Percentiles rank a stretch among this genome's conserved stretches.
Evolutionary conservation across 2,329 filamentous ascomycete species (phyloP).

Genomic region (Ophiocordyceps camponoti-floridani): DNA sequence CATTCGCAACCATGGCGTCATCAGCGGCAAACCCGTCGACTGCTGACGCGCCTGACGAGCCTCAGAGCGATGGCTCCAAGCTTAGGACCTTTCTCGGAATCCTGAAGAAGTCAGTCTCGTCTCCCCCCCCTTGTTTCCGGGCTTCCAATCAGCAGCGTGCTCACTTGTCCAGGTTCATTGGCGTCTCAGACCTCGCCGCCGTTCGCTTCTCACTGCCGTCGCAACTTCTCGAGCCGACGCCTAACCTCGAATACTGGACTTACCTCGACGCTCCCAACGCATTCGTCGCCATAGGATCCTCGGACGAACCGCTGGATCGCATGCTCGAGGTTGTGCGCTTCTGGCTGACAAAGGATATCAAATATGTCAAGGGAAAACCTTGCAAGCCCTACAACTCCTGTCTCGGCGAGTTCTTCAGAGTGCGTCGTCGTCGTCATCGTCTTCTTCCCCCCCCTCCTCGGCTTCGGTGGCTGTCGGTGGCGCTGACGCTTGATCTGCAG

Average conservation of each 20-base stretch:
- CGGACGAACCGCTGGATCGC: conserved; percentile 76
- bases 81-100: conserved; percentile 78
- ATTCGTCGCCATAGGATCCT: conserved; percentile 68
- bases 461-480: neutral
- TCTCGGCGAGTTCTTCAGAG: conserved; percentile 90
- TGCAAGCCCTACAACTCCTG: conserved; percentile 99
- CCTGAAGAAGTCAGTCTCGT: conserved; percentile 55
- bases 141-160: neutral
- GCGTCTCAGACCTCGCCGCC: conserved; percentile 84
- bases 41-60: conserved; percentile 21
- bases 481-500: conserved; percentile 19
- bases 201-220: conserved; percentile 93
- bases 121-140: conserved; percentile 1
- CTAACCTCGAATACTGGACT: conserved; percentile 98
- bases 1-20: conserved; percentile 16
- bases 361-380: conserved; percentile 95
- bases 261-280: conserved; percentile 91
- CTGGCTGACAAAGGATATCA: conserved; percentile 98
- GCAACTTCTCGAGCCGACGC: conserved; percentile 86
- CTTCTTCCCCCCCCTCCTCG: neutral
- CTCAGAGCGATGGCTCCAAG: conserved; percentile 66
- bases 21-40: conserved; percentile 14
- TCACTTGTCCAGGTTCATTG: conserved; percentile 57
- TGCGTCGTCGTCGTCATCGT: conserved; percentile 20
- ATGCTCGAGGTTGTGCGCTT: conserved; percentile 92